A percentile compares a stretch with the other conserved stretches of the same genome.
phyloP scores from a whole-genome alignment of 306 rosid genomes.

The Sophora flavescens region DNA sequence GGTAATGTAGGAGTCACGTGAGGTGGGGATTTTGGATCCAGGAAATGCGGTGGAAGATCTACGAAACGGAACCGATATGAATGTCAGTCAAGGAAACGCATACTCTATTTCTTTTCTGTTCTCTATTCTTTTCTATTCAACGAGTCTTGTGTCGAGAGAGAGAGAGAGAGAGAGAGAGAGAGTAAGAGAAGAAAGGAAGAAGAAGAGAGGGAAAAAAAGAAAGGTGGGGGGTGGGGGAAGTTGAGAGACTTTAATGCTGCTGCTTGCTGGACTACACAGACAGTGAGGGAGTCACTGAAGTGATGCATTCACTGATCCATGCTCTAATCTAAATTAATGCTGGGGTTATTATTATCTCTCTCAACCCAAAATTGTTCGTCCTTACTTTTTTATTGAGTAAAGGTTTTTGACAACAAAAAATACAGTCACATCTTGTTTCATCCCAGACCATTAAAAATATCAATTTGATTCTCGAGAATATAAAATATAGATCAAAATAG shows the following conservation, averaged over 20 bases:
- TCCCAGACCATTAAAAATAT: too few species aligned
- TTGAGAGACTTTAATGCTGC: constrained; percentile 58
- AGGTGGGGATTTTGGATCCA: constrained; percentile 65
- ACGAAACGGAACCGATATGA: neutral
- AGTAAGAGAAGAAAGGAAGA: neutral
- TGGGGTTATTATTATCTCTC: neutral
- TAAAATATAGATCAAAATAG: too few species aligned
- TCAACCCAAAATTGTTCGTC: neutral
- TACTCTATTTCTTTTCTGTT: too few species aligned
- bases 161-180: too few species aligned
- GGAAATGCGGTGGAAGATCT: constrained; percentile 77
- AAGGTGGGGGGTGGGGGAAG: neutral
- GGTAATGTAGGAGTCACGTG: constrained; percentile 50
- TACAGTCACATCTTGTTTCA: too few species aligned
- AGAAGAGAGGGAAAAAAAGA: neutral
- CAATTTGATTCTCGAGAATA: too few species aligned
- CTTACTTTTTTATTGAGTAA: too few species aligned
- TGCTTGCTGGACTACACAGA: too few species aligned
- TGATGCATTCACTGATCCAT: neutral
- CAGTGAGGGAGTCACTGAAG: constrained; percentile 4
- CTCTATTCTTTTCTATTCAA: too few species aligned
- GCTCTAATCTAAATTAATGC: neutral
- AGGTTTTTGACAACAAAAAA: too few species aligned
- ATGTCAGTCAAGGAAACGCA: neutral
- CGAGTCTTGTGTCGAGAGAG: too few species aligned